Base-by-base conservation (phyloP, 2,329 filamentous ascomycete genomes). In the Alternaria sp. region DNA sequence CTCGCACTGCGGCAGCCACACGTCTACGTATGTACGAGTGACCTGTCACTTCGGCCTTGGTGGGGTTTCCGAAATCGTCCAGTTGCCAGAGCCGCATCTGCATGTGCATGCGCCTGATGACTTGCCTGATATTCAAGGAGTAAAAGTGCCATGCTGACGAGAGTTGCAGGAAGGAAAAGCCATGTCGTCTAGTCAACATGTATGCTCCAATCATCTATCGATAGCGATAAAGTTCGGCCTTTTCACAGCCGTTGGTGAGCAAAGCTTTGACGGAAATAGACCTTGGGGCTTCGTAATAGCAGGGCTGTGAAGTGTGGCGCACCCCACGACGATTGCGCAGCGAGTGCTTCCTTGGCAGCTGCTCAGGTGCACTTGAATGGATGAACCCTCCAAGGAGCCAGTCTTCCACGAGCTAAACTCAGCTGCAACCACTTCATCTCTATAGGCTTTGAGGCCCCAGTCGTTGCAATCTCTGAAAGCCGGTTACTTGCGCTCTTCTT, bases 241-340 rank as follows among this genome's bases (percentile, higher is more conserved):
- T 30, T 39, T 46, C 46, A 38, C 26, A 51, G 16, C 39, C 39
- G 44, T 60, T 44, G 28, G 54, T 48, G 36, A 54, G 20, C 8
- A 51, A 30, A 20, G 20, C 47, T 39, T 30, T 24, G 46, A 49
- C 32, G 32, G 26, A 60, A 60, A 60, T 63, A 61, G 61, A 39
- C 18, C 16, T 41, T 14, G 39, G 39, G 18, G 61, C 44, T 61
- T 44, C 61, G 61, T 64, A 61, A 64, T 38, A 32, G 51, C 39
- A 32, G 36, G 61, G 57, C 57, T 63, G 61, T 61, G 61, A 51
- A 51, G 43, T 61, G 48, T 57, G 57, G 57, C 58, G 61, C 34
- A 54, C 57, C 46, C 57, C 48, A 26, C 55, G 60, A 14, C 20
- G 48, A 52, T 49, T 51, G 59, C 55, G 57, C 49, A 53, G 61